These are phyloP conservation scores for Mortierella hygrophila DNA, from an alignment of 192 early-diverging fungal species.

Conservation along the genomic window DNA sequence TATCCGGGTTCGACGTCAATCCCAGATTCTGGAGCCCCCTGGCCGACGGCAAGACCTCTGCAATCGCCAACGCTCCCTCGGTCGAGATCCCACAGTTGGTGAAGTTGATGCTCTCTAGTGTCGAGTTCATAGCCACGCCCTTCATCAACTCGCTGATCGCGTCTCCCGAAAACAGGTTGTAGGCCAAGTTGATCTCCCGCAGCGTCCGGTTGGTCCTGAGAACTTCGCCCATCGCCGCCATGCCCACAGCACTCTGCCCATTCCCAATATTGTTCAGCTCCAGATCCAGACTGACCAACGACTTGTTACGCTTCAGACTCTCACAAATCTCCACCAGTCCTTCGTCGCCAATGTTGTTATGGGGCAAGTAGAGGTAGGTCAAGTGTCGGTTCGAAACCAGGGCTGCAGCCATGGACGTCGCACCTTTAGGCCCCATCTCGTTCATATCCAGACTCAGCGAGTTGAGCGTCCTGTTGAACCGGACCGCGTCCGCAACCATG, in stretches of 20 bases:
- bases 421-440: slow-evolving; percentile 42
- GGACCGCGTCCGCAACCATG: slow-evolving; percentile 42
- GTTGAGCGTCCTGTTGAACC: slow-evolving; percentile 31
- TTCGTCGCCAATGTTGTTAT: slow-evolving; percentile 57
- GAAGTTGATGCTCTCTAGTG: slow-evolving; percentile 55
- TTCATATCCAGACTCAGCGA: slow-evolving; percentile 57
- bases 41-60: slow-evolving; percentile 38
- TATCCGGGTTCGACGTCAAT: slow-evolving; percentile 48
- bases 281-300: slow-evolving; percentile 43
- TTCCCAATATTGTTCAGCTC: slow-evolving; percentile 53
- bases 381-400: slow-evolving; percentile 38
- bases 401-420: slow-evolving; percentile 16
- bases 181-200: slow-evolving; percentile 50
- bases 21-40: slow-evolving; percentile 55
- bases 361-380: slow-evolving; percentile 50
- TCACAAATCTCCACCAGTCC: slow-evolving; percentile 38
- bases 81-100: slow-evolving; percentile 54
- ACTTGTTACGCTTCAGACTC: slow-evolving; percentile 35
- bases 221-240: slow-evolving; percentile 35
- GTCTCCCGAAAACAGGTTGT: slow-evolving; percentile 34
- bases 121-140: slow-evolving; percentile 48
- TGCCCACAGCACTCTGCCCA: slow-evolving; percentile 24
- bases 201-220: slow-evolving; percentile 20
- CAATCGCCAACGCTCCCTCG: slow-evolving; percentile 48
- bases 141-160: slow-evolving; percentile 37